phyloP scores from a whole-genome alignment of 345 rosid species.

The Brassica rapa region DNA sequence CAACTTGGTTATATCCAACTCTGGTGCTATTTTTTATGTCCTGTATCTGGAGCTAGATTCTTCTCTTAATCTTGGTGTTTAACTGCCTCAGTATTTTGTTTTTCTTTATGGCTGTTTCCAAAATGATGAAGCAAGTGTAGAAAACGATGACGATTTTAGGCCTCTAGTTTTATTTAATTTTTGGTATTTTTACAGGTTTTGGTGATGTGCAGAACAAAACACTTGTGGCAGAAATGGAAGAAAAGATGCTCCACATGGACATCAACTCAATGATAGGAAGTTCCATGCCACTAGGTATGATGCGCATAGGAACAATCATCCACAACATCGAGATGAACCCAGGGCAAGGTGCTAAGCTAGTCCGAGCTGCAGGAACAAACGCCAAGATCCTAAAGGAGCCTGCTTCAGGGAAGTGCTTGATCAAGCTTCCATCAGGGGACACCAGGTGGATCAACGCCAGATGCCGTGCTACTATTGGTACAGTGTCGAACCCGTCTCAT shows the following conservation, averaged over 20 bases:
- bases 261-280: slow-evolving; percentile 82
- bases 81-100: neutral
- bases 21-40: neutral
- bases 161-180: neutral
- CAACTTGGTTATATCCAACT: slow-evolving; percentile 2
- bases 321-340: slow-evolving; percentile 92
- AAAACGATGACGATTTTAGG: neutral
- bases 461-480: slow-evolving; percentile 79
- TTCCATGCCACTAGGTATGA: slow-evolving; percentile 76
- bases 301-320: slow-evolving; percentile 89
- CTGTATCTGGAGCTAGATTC: neutral
- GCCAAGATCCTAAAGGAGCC: slow-evolving; percentile 92
- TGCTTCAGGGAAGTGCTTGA: slow-evolving; percentile 46
- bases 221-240: slow-evolving; percentile 57
- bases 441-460: slow-evolving; percentile 66
- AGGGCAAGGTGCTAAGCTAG: slow-evolving; percentile 83
- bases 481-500: slow-evolving; percentile 70
- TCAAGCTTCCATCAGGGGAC: slow-evolving; percentile 74
- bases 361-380: slow-evolving; percentile 76
- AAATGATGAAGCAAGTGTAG: neutral
- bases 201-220: slow-evolving; percentile 46
- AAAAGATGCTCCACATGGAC: slow-evolving; percentile 67
- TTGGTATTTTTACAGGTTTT: slow-evolving; percentile 26
- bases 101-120: neutral
- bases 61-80: neutral